Conservation (phyloP, 2,329 filamentous ascomycete species). For the Pseudogymnoascus sp. region DNA sequence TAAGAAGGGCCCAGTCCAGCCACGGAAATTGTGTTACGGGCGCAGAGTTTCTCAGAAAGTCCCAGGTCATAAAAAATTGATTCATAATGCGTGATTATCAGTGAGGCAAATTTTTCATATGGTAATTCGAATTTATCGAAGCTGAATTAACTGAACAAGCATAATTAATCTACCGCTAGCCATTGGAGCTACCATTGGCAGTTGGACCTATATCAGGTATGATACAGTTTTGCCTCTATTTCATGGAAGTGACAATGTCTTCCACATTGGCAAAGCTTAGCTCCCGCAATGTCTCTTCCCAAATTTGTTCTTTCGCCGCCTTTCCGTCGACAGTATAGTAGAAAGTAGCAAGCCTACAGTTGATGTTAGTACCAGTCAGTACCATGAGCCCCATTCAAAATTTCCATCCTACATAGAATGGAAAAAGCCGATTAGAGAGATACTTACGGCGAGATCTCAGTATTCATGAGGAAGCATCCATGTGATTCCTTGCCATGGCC, state of each 20-base stretch:
- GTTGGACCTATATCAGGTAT: neutral
- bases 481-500: constrained; percentile 43
- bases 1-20: too few species aligned
- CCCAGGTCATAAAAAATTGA: too few species aligned
- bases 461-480: constrained; percentile 43
- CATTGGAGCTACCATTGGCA: too few species aligned
- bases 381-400: neutral
- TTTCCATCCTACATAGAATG: neutral
- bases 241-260: constrained; percentile 13
- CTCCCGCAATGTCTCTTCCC: constrained; percentile 33
- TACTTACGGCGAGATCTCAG: constrained; percentile 39
- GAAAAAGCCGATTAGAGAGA: neutral
- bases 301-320: constrained; percentile 30
- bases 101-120: too few species aligned
- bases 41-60: too few species aligned
- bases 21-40: too few species aligned
- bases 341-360: constrained; percentile 25
- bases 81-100: too few species aligned
- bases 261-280: constrained; percentile 29
- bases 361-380: neutral
- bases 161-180: too few species aligned
- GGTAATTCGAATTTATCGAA: too few species aligned
- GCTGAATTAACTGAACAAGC: too few species aligned
- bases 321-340: constrained; percentile 32
- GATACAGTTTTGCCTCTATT: constrained; percentile 8